Evolutionary conservation across 345 rosid species (phyloP), one percentile per base, ranked within the genome.

Genomic region (Pugionium cornutum): DNA sequence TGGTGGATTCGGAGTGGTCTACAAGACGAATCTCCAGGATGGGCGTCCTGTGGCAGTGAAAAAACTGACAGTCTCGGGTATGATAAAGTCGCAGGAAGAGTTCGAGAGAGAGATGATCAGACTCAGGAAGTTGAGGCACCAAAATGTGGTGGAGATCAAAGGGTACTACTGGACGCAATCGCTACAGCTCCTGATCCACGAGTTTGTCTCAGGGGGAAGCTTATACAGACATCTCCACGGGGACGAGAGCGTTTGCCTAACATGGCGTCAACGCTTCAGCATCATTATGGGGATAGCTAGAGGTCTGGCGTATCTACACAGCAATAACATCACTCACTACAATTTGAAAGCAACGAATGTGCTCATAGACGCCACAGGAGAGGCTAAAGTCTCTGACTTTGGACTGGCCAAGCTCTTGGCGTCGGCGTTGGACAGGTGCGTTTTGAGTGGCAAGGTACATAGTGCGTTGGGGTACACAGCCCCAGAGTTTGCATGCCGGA

Each of bases 381-480:
- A 87, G 65, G 73, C 94, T 6, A 95, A 89, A 75, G 88, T 95
- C 1, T 92, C 95, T 7, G 99, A 95, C 73, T 95, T 78, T 49
- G 97, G 96, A 40, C 83, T 95, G 34, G 96, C 89, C 25, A 84
- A 85, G 69, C 77, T 95, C 27, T 73, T 95, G 78, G 61, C 68
- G 7, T 92, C 99, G 10, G 72, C 66, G 51, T 66, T 94, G 54
- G 97, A 91, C 67, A 91, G 92, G 30, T 88, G 97, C 55, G 78
- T 89, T 40, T 69, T 95, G 65, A 95, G 99, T 75, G 89, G 99
- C 79, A 95, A 95, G 77, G 90, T 95, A 59, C 99, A 95, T 76
- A 88, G 96, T 56, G 96, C 97, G 1, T 78, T 95, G 0, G 97
- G 99, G 65, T 95, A 95, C 85, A 95, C 89, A 86, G 99, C 99